phyloP scores from a whole-genome alignment of 2,329 filamentous ascomycete genomes.

The Alternaria burnsii region DNA sequence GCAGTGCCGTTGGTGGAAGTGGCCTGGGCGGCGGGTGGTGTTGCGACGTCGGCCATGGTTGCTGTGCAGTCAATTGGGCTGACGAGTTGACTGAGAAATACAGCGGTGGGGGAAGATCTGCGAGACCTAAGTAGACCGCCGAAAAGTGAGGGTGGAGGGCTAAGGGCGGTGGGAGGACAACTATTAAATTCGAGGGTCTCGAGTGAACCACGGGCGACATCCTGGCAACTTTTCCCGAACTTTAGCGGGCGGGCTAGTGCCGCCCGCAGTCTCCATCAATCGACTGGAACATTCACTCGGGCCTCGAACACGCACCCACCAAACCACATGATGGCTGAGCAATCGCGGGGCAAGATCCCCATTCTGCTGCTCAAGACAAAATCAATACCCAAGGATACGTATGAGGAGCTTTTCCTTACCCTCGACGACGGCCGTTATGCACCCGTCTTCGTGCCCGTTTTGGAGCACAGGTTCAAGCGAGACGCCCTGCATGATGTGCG shows the following conservation, averaged over 20 bases:
- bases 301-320: conserved; percentile 17
- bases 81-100: conserved; percentile 24
- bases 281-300: background rate
- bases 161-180: conserved; percentile 25
- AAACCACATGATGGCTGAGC: conserved; percentile 34
- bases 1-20: conserved; percentile 39
- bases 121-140: conserved; percentile 12
- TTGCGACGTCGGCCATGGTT: conserved; percentile 50
- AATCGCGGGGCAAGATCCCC: conserved; percentile 53
- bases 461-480: conserved; percentile 74
- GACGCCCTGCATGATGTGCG: conserved; percentile 65
- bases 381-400: conserved; percentile 74
- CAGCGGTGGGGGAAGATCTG: conserved; percentile 18
- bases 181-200: conserved; percentile 36
- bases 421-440: conserved; percentile 61
- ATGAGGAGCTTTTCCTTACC: conserved; percentile 71
- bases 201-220: conserved; percentile 26
- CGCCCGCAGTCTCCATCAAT: conserved; percentile 16
- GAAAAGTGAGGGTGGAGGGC: conserved; percentile 10
- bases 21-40: conserved; percentile 48
- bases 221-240: conserved; percentile 35
- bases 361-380: conserved; percentile 81
- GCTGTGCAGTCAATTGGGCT: conserved; percentile 30
- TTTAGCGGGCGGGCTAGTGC: conserved; percentile 21
- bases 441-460: conserved; percentile 77